A percentile compares a stretch with the other conserved stretches of the same genome.
phyloP scores from a whole-genome alignment of 179 eudicot species.

The Sideroxylon spinosum region DNA sequence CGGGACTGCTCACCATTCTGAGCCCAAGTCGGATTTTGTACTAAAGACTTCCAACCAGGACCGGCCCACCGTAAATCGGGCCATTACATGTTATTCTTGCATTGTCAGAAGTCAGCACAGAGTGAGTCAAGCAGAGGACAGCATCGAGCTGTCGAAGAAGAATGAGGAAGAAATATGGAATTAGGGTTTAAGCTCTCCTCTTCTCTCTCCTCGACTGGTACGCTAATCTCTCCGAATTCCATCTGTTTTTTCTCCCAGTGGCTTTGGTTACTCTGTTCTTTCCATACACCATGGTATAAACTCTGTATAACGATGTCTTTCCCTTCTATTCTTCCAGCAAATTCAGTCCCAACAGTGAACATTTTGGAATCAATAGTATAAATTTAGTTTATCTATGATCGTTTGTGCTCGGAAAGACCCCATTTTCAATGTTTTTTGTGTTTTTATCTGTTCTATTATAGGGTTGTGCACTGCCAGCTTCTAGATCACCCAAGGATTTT shows the following conservation, averaged over 20 bases:
- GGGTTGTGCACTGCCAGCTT: slow-evolving; percentile 11
- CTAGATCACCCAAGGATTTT: slow-evolving; percentile 13
- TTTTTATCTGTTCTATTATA: neutral
- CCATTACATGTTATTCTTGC: too few species aligned
- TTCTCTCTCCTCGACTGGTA: slow-evolving; percentile 12
- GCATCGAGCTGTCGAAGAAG: neutral
- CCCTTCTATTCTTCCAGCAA: neutral
- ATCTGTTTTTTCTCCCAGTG: neutral
- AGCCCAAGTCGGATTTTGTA: too few species aligned
- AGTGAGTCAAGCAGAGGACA: neutral
- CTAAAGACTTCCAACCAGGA: too few species aligned
- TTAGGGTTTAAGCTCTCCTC: neutral
- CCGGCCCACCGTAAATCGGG: too few species aligned
- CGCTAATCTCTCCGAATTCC: neutral
- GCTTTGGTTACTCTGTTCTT: neutral
- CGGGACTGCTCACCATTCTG: too few species aligned
- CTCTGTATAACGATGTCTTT: neutral
- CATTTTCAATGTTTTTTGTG: neutral
- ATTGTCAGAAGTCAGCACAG: too few species aligned
- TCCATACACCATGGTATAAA: neutral
- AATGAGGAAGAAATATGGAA: neutral
- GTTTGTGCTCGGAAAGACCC: neutral
- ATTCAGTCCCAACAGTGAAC: neutral
- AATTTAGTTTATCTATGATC: neutral
- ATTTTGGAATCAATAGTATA: neutral